These are phyloP conservation scores for Golubevia sp. DNA, from an alignment of 1,284 basidiomycete genomes.

Conservation along the genomic window DNA sequence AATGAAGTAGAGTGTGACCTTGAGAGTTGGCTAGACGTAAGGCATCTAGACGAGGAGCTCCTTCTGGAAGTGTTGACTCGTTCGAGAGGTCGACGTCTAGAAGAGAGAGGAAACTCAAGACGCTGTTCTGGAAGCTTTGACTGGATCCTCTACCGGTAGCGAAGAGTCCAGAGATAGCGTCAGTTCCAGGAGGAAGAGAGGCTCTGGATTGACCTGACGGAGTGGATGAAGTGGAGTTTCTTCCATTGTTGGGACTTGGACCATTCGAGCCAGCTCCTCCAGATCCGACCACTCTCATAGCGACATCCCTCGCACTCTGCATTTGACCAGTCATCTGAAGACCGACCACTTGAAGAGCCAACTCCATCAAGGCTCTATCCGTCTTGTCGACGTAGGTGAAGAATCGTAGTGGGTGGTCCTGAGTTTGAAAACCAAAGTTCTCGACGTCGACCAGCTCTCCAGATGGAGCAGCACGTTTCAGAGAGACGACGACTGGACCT, in stretches of 20 bases:
- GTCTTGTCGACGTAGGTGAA: conserved; percentile 88
- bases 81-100: conserved; percentile 65
- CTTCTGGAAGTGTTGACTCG: conserved; percentile 36
- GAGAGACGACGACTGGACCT: conserved; percentile 88
- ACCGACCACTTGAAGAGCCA: conserved; percentile 90
- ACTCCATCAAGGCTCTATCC: conserved; percentile 89
- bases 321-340: conserved; percentile 95
- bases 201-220: conserved; percentile 1
- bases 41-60: conserved; percentile 39
- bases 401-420: conserved; percentile 38
- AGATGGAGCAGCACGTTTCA: conserved; percentile 63
- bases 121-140: conserved; percentile 74
- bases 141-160: conserved; percentile 17
- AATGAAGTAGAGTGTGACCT: conserved; percentile 71
- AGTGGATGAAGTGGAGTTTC: conserved; percentile 5
- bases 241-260: neutral
- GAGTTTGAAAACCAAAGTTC: conserved; percentile 68
- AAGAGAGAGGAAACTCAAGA: conserved; percentile 78
- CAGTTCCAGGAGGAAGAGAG: neutral
- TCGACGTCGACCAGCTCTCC: conserved; percentile 3
- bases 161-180: conserved; percentile 30
- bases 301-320: conserved; percentile 87
- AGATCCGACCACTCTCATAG: conserved; percentile 65
- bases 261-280: conserved; percentile 20
- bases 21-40: conserved; percentile 63